These are phyloP conservation scores for Camillea tinctor DNA, from an alignment of 2,329 filamentous ascomycete genomes.

Conservation along the genomic window DNA sequence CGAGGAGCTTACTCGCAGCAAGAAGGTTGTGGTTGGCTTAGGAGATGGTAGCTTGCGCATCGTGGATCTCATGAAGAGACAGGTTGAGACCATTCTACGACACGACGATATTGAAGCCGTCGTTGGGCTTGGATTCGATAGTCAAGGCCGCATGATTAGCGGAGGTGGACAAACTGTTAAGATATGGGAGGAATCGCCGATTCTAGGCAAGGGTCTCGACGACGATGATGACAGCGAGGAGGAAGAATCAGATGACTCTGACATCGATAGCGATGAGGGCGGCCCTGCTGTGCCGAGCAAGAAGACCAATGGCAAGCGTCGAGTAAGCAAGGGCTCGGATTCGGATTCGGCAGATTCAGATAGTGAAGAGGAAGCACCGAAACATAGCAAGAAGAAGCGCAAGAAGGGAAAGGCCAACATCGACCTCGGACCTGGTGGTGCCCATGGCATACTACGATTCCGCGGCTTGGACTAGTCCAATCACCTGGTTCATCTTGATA, in stretches of 20 bases:
- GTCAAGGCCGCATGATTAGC: slow-evolving; percentile 81
- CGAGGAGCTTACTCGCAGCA: slow-evolving; percentile 65
- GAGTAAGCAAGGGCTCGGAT: slow-evolving; percentile 39
- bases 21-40: slow-evolving; percentile 75
- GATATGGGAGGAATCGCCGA: slow-evolving; percentile 78
- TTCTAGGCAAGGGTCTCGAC: slow-evolving; percentile 49
- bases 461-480: slow-evolving; percentile 43
- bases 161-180: slow-evolving; percentile 85
- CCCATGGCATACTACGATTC: slow-evolving; percentile 51
- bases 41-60: slow-evolving; percentile 79
- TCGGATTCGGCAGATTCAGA: slow-evolving; percentile 42
- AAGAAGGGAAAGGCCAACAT: slow-evolving; percentile 40
- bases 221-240: slow-evolving; percentile 45
- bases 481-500: not conserved
- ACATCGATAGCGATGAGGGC: slow-evolving; percentile 42
- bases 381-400: slow-evolving; percentile 45
- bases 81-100: slow-evolving; percentile 64
- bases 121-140: slow-evolving; percentile 78
- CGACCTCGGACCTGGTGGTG: slow-evolving; percentile 49
- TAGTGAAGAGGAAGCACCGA: slow-evolving; percentile 44
- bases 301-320: slow-evolving; percentile 40
- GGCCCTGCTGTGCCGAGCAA: slow-evolving; percentile 41
- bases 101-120: slow-evolving; percentile 91
- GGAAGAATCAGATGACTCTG: slow-evolving; percentile 41
- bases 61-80: slow-evolving; percentile 71